Evolutionary conservation across 148 eudicot genomes (phyloP).

Genomic region (Arbutus unedo): DNA sequence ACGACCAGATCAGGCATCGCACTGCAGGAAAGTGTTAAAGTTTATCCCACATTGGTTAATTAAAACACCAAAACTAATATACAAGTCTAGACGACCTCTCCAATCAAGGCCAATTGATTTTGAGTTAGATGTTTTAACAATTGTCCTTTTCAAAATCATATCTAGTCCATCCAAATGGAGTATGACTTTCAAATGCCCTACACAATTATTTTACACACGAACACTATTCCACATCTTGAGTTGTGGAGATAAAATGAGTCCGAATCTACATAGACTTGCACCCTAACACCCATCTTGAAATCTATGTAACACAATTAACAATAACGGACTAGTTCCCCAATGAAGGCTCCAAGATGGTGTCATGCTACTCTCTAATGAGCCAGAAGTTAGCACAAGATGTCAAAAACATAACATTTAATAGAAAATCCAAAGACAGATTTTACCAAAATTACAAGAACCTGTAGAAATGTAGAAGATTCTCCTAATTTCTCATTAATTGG

Average conservation of each 20-base stretch:
- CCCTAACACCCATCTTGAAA: background rate
- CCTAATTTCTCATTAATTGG: background rate
- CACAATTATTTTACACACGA: background rate
- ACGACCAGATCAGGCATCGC: too few species aligned
- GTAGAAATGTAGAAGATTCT: slow-evolving; percentile 3
- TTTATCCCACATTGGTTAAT: too few species aligned
- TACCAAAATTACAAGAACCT: background rate
- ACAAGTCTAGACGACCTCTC: too few species aligned
- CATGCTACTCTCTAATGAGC: background rate
- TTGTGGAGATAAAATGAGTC: background rate
- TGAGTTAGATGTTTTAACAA: too few species aligned
- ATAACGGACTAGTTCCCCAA: background rate
- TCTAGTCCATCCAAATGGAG: background rate
- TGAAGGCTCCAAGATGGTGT: slow-evolving; percentile 2
- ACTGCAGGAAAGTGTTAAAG: too few species aligned
- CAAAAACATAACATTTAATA: background rate
- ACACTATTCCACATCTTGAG: background rate
- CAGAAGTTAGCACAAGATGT: background rate
- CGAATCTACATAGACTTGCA: background rate
- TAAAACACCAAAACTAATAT: too few species aligned
- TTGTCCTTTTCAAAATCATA: background rate
- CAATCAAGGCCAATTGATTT: too few species aligned
- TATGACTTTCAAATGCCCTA: background rate
- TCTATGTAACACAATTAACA: background rate
- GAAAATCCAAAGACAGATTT: background rate